Conservation (phyloP, 2,329 filamentous ascomycete species). For the Epichloe bromicola region DNA sequence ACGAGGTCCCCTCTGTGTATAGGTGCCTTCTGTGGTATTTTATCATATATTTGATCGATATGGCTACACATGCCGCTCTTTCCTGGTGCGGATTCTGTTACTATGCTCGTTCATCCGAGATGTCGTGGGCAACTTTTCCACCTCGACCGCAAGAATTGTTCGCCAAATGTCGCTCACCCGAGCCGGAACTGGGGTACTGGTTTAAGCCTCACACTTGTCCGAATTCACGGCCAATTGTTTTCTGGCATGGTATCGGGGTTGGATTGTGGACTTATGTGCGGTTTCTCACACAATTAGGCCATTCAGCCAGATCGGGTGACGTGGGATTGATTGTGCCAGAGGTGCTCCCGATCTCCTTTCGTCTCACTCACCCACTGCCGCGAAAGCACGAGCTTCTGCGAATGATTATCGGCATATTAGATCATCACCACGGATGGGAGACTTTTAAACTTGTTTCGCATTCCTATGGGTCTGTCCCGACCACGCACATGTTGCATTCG, state of each 20-base stretch:
- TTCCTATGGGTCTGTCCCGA: constrained; percentile 50
- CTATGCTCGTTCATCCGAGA: constrained; percentile 25
- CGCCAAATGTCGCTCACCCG: constrained; percentile 32
- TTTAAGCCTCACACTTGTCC: constrained; percentile 43
- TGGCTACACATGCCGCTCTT: constrained; percentile 33
- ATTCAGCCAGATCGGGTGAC: constrained; percentile 17
- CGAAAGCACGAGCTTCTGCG: constrained; percentile 37
- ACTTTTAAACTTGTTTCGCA: constrained; percentile 49
- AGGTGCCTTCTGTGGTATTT: constrained; percentile 52
- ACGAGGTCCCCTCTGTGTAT: constrained; percentile 46
- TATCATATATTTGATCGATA: constrained; percentile 41
- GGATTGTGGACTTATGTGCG: constrained; percentile 49
- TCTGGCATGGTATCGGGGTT: constrained; percentile 59
- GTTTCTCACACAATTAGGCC: constrained; percentile 41
- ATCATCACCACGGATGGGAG: constrained; percentile 40
- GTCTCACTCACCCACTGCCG: constrained; percentile 42
- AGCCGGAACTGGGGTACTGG: constrained; percentile 48
- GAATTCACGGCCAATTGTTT: constrained; percentile 44
- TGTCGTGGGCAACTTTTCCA: constrained; percentile 36
- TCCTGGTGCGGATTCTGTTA: constrained; percentile 37
- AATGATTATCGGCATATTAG: constrained; percentile 44
- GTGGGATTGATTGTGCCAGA: constrained; percentile 55
- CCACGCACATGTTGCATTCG: constrained; percentile 46
- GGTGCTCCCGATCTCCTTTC: constrained; percentile 51
- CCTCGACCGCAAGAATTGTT: constrained; percentile 39